Evolutionary conservation across 768 basidiomycete species (phyloP).

Genomic region (Hypsizygus marmoreus): DNA sequence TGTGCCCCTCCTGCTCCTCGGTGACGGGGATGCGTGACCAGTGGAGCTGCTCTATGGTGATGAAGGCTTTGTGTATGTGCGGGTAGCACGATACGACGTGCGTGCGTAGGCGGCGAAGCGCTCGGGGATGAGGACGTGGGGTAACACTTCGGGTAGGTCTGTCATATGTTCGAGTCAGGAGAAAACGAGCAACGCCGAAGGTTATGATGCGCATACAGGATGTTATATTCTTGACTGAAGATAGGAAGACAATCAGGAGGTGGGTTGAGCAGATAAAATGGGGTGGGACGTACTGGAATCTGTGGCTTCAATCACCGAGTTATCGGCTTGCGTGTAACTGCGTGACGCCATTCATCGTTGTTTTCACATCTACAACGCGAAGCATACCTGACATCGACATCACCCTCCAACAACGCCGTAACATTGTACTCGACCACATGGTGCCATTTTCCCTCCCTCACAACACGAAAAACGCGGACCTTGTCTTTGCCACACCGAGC

Average conservation of each 20-base stretch:
- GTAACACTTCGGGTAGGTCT: slow-evolving; percentile 89
- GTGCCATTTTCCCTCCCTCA: slow-evolving; percentile 68
- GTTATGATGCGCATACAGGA: slow-evolving; percentile 59
- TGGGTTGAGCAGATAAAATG: background rate
- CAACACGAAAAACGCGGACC: slow-evolving; percentile 83
- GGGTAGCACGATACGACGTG: slow-evolving; percentile 81
- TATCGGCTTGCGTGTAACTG: slow-evolving; percentile 89
- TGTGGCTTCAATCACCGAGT: slow-evolving; percentile 85
- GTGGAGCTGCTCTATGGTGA: slow-evolving; percentile 76
- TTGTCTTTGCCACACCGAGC: slow-evolving; percentile 89
- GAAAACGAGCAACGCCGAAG: too few species aligned
- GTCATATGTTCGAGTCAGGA: too few species aligned
- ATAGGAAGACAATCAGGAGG: background rate
- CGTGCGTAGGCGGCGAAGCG: slow-evolving; percentile 83
- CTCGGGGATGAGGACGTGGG: slow-evolving; percentile 81
- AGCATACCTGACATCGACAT: slow-evolving; percentile 69
- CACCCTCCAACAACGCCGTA: slow-evolving; percentile 77
- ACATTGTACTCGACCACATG: slow-evolving; percentile 86
- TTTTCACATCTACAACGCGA: background rate
- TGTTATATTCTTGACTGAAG: slow-evolving; percentile 66
- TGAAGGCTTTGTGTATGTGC: slow-evolving; percentile 69
- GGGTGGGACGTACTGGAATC: slow-evolving; percentile 75
- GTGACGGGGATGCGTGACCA: slow-evolving; percentile 81
- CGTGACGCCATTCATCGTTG: background rate
- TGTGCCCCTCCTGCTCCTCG: slow-evolving; percentile 57